phyloP scores from a whole-genome alignment of 306 rosid species.

The Cicer yamashitae region DNA sequence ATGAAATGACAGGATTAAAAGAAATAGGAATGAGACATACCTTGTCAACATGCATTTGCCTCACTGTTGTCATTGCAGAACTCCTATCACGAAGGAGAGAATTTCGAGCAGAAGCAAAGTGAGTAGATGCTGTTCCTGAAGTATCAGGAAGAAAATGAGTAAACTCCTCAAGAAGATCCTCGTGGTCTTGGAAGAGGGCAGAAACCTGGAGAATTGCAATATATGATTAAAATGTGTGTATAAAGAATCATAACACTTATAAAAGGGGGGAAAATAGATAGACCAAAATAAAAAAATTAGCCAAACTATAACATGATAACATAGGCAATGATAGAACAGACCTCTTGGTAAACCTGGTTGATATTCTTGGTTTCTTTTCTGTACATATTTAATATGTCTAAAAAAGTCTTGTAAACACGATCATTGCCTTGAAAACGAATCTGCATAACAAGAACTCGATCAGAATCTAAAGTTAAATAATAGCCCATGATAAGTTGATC shows the following conservation, averaged over 20 bases:
- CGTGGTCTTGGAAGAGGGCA: conserved; percentile 80
- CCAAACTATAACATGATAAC: conserved; percentile 20
- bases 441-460: conserved; percentile 62
- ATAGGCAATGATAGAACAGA: conserved; percentile 40
- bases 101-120: conserved; percentile 64
- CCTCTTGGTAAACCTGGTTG: conserved; percentile 87
- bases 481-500: conserved; percentile 28
- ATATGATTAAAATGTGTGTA: conserved; percentile 34
- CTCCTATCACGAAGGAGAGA: conserved; percentile 76
- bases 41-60: conserved; percentile 81
- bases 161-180: conserved; percentile 83
- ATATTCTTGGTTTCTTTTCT: conserved; percentile 91
- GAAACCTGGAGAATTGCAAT: conserved; percentile 72
- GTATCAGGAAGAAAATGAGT: conserved; percentile 93
- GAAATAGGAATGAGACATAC: conserved; percentile 48
- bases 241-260: not conserved
- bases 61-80: conserved; percentile 71
- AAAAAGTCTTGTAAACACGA: conserved; percentile 85
- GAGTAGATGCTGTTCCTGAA: conserved; percentile 68
- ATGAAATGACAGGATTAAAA: conserved; percentile 29
- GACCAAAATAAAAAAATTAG: conserved; percentile 11
- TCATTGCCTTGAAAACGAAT: conserved; percentile 90
- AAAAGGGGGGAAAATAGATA: not conserved
- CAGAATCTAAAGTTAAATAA: conserved; percentile 47
- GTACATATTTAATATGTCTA: conserved; percentile 96